Conservation (phyloP, 1,284 basidiomycete genomes). For the Sporisorium sorghi region DNA sequence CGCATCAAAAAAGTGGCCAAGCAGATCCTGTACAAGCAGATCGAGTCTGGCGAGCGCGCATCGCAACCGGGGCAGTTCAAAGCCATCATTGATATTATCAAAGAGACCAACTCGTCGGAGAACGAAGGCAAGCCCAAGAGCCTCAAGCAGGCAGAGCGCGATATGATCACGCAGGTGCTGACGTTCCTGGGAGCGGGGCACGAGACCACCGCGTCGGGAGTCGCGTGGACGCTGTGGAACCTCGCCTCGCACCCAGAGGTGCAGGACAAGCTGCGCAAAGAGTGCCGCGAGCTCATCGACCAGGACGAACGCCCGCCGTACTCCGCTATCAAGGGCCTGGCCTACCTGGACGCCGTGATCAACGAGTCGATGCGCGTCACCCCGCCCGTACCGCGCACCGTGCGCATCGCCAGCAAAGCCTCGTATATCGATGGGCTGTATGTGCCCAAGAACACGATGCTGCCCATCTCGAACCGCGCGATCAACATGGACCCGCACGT, state of each 20-base stretch:
- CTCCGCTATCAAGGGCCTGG: constrained; percentile 76
- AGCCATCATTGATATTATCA: constrained; percentile 52
- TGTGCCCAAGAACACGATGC: constrained; percentile 49
- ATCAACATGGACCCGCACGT: constrained; percentile 54
- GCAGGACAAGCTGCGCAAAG: constrained; percentile 75
- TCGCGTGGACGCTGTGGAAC: constrained; percentile 80
- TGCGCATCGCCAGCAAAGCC: constrained; percentile 38
- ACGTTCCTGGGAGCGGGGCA: constrained; percentile 63
- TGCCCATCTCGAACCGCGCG: constrained; percentile 50
- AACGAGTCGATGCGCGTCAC: constrained; percentile 58
- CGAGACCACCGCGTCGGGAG: constrained; percentile 75
- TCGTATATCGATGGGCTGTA: constrained; percentile 53
- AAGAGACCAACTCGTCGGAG: constrained; percentile 37
- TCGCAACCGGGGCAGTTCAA: constrained; percentile 21
- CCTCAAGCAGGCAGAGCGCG: constrained; percentile 51
- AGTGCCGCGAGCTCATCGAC: constrained; percentile 70
- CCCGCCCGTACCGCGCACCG: constrained; percentile 55
- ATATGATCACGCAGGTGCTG: constrained; percentile 57
- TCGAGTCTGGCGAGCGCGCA: constrained; percentile 44
- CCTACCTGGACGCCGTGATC: constrained; percentile 80
- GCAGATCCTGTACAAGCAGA: constrained; percentile 55
- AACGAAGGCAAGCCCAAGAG: constrained; percentile 50
- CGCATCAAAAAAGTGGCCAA: constrained; percentile 52
- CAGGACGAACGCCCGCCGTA: constrained; percentile 63
- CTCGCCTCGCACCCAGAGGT: constrained; percentile 74